phyloP scores from a whole-genome alignment of 75 land plant species.

The Sequoia sempervirens region DNA sequence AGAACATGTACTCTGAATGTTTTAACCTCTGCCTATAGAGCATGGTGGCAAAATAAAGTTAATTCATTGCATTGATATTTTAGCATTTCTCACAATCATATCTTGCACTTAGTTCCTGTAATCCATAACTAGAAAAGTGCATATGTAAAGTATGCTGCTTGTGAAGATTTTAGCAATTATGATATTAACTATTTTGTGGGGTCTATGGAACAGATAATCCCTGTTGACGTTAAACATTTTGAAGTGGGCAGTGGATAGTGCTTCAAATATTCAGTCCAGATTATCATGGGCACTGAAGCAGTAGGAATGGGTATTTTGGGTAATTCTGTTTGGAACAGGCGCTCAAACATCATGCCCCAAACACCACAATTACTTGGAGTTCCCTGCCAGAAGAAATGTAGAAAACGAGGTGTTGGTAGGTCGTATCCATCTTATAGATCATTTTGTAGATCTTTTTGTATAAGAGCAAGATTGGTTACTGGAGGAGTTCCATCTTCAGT shows the following conservation, averaged over 20 bases:
- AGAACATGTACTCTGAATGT: not conserved
- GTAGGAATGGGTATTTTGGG: not conserved
- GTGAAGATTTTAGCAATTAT: not conserved
- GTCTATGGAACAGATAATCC: not conserved
- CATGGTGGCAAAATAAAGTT: not conserved
- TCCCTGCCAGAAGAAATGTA: not conserved
- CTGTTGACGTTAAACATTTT: not conserved
- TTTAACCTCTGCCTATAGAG: not conserved
- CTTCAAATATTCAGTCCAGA: not conserved
- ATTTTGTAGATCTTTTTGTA: not conserved
- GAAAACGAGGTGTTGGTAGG: not conserved
- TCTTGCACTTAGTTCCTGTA: not conserved
- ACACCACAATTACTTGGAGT: not conserved
- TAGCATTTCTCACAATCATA: not conserved
- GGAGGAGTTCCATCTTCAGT: not conserved
- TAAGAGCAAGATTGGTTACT: not conserved
- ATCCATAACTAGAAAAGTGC: not conserved
- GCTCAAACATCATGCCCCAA: not conserved
- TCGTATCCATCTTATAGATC: not conserved
- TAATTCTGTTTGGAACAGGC: not conserved
- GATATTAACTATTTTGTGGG: not conserved
- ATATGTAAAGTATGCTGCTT: not conserved
- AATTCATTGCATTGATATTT: not conserved
- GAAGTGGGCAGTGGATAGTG: not conserved
- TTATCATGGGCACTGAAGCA: not conserved